Evolutionary conservation across 2,329 filamentous ascomycete genomes (phyloP), one percentile per base, ranked within the genome.

Genomic region (Fusarium tjaetaba): DNA sequence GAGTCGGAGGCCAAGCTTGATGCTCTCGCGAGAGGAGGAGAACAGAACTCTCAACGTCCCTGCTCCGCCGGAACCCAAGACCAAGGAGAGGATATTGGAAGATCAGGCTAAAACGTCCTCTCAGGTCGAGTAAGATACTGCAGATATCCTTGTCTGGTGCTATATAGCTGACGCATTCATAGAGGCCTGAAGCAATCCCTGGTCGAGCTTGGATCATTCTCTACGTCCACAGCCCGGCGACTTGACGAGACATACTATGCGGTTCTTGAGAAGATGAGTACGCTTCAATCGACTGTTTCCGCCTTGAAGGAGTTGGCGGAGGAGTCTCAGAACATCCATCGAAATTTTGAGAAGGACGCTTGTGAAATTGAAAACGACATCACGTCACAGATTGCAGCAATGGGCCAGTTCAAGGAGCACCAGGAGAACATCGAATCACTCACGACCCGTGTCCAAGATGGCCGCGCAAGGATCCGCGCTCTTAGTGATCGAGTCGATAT

Each of bases 161-260:
- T 43, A 32, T 32, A 16, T 61, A 59, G 52, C 80, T 83, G 72
- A 81, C 70, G 22, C 36, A 49, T 32, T 18, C 14, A 30, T 15
- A 73, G 89, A 66, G 86, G 85, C 53, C 76, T 91, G 26, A 85
- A 84, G 71, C 86, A 86, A 62, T 86, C 88, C 8, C 82, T 91
- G 1, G 78, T 80, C 30, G 84, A 87, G 55, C 85, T 95, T 16
- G 87, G 87, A 74, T 83, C 86, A 38, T 87, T 91, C 79, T 92
- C 92, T 28, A 86, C 89, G 62, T 82, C 86, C 28, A 89, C 91
- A 30, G 93, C 91, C 22, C 86, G 88, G 68, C 88, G 88, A 39
- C 88, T 96, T 46, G 93, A 95, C 79, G 89, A 92, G 66, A 91
- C 91, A 7, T 95, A 95, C 82, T 93, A 93, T 72, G 88, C 89